Base-by-base conservation (phyloP, 768 basidiomycete species). In the Mycena epipterygia region DNA sequence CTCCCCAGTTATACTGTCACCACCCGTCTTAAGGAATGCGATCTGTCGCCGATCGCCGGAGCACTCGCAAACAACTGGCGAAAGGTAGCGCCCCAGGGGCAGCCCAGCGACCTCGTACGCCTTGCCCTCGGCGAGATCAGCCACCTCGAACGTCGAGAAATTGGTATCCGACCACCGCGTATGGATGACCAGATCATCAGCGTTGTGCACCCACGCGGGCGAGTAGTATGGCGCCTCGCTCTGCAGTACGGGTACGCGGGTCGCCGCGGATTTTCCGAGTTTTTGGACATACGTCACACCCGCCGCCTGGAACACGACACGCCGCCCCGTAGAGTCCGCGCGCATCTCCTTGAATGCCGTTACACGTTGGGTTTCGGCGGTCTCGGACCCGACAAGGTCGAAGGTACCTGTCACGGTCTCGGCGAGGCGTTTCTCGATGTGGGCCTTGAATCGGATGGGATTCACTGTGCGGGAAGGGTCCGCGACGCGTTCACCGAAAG, bases 121-220 rank as follows among this genome's bases (percentile, higher is more conserved):
- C 11, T 76, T 75, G 5, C 81, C 84, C 1, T 84, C 80, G 9
- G 75, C 73, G 8, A 91, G 58, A 74, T 92, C 84, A 12, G 91
- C 88, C 33, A 94, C 72, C 80, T 94, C 92, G 73, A 94, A 88
- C 4, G 87, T 83, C 4, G 90, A 88, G 76, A 92, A 92, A 64
- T 84, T 76, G 9, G 81, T 79, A 74, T 93, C 86, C 0, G 91
- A 92, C 92, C 92, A 93, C 16, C 90, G 87, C 5, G 87, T 86
- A 58, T 93, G 92, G 19, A 94, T 76, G 14, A 93, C 78, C 27
- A 92, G 77, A 64, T 89, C 79, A 25, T 82, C 79, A 12, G 14
- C 35, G 25, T 85, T 84, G 52, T 82, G 84, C n/a, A 91, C 85
- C 75, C 93, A 93, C 6, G 88, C 84, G 2, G 92, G 92, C 0